Base-by-base conservation (phyloP, 208 protist genomes). In the Acanthamoeba culbertsoni region DNA sequence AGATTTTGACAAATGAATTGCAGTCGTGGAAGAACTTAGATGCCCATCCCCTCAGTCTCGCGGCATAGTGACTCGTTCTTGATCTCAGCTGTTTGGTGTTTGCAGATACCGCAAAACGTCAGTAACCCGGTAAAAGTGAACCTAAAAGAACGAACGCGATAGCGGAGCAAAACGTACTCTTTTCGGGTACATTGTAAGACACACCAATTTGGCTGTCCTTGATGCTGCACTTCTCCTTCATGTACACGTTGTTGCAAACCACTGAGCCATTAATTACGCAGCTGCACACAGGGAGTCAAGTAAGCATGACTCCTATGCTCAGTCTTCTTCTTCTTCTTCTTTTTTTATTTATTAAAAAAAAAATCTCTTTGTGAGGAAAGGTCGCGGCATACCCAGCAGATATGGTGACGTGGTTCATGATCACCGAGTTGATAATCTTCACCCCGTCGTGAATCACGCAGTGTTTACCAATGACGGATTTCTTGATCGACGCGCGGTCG, bases 341-440 rank as follows among this genome's bases (percentile, higher is more conserved):
- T n/a, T n/a, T n/a, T n/a, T n/a, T n/a, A n/a, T n/a, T n/a, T n/a
- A n/a, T n/a, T n/a, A n/a, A n/a, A 90, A 65, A 90, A n/a, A 3
- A 43, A 45, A n/a, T 20, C n/a, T 6, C 5, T 53, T 33, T n/a
- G 45, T 33, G 53, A 10, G 26, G 42, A 55, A 79, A 79, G 23
- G 35, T 16, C 12, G 42, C 8, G 20, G 33, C 35, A 31, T 46
- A 95, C 88, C 94, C 92, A 51, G 97, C 96, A 48, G 77, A 86
- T 77, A 98, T 94, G 16, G 68, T 95, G 16, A 98, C 97, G 45
- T 97, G 73, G 62, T 97, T 94, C 97, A 98, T 98, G 40, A 98
- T 89, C 0, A 98, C 79, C 18, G 93, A 96, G 68, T 97, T 97
- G 37, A 92, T 79, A 51, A 98, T 95, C 68, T 93, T 95, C n/a